phyloP scores from a whole-genome alignment of 441 rosid genomes.

The Arabidopsis lyrata region DNA sequence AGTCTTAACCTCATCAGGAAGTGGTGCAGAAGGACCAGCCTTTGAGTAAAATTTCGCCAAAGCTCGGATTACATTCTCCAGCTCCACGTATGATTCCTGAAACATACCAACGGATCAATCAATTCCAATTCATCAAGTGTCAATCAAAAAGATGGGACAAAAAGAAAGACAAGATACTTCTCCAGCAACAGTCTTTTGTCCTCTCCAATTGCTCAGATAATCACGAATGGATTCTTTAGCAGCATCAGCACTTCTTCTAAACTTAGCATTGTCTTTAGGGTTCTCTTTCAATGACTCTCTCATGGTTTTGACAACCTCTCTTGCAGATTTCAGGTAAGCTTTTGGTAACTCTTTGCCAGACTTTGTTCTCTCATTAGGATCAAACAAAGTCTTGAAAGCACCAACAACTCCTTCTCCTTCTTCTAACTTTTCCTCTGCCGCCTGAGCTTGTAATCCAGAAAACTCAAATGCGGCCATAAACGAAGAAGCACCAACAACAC shows the following conservation, averaged over 20 bases:
- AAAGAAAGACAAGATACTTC: slow-evolving; percentile 52
- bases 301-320: slow-evolving; percentile 78
- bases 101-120: slow-evolving; percentile 1
- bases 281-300: slow-evolving; percentile 82
- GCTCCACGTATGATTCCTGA: slow-evolving; percentile 76
- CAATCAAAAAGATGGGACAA: neutral
- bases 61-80: slow-evolving; percentile 77
- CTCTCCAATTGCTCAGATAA: slow-evolving; percentile 80
- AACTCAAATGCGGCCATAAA: slow-evolving; percentile 46
- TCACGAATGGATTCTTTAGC: slow-evolving; percentile 89
- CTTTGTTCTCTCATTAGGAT: slow-evolving; percentile 78
- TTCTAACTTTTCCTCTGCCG: slow-evolving; percentile 58
- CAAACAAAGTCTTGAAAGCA: slow-evolving; percentile 70
- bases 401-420: slow-evolving; percentile 62
- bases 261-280: slow-evolving; percentile 67
- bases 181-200: slow-evolving; percentile 55
- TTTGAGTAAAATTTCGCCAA: slow-evolving; percentile 79
- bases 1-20: slow-evolving; percentile 72
- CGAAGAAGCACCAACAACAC: slow-evolving; percentile 44
- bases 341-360: slow-evolving; percentile 80
- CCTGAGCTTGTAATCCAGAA: slow-evolving; percentile 50
- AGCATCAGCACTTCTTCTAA: slow-evolving; percentile 83
- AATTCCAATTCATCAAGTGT: neutral
- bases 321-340: slow-evolving; percentile 85
- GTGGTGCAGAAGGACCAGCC: slow-evolving; percentile 90